A percentile compares a stretch with the other conserved stretches of the same genome.
Conservation (phyloP, 208 protist species). For the Trypanosoma conorhini region DNA sequence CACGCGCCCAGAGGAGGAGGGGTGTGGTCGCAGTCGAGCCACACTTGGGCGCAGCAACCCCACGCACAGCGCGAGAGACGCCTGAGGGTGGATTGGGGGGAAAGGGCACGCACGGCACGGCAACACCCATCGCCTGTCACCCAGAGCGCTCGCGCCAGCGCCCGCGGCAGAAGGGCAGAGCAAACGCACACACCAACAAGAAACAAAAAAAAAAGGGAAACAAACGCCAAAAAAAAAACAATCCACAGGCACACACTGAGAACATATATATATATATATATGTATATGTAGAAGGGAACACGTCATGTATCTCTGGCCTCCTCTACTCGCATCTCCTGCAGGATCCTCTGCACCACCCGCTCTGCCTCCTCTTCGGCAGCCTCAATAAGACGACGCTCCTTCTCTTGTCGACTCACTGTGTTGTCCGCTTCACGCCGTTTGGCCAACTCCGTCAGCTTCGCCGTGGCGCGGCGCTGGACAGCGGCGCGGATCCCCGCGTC, state of each 20-base stretch:
- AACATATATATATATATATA: conserved; percentile 16
- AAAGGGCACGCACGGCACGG: not conserved
- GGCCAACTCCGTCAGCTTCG: conserved; percentile 39
- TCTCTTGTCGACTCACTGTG: conserved; percentile 31
- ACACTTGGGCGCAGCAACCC: no score
- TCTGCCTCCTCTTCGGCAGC: conserved; percentile 76
- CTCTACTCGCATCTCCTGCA: conserved; percentile 71
- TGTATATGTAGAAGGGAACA: conserved; percentile 4
- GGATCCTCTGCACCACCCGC: conserved; percentile 66
- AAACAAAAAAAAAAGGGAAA: conserved; percentile 12
- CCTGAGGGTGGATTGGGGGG: not conserved
- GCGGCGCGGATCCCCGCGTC: conserved; percentile 62
- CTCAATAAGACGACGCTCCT: conserved; percentile 62
- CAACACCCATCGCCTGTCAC: not conserved
- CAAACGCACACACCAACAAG: not conserved
- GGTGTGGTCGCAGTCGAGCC: not conserved
- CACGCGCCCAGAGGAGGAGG: not conserved
- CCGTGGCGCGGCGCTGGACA: conserved; percentile 59
- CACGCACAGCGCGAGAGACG: no score
- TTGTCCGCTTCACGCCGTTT: conserved; percentile 24
- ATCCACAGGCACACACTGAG: not conserved
- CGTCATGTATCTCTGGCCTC: conserved; percentile 11
- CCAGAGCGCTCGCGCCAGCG: not conserved
- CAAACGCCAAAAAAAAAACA: conserved; percentile 8
- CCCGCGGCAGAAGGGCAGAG: not conserved